phyloP scores from a whole-genome alignment of 257 asterid genomes.

The Salvia splendens region DNA sequence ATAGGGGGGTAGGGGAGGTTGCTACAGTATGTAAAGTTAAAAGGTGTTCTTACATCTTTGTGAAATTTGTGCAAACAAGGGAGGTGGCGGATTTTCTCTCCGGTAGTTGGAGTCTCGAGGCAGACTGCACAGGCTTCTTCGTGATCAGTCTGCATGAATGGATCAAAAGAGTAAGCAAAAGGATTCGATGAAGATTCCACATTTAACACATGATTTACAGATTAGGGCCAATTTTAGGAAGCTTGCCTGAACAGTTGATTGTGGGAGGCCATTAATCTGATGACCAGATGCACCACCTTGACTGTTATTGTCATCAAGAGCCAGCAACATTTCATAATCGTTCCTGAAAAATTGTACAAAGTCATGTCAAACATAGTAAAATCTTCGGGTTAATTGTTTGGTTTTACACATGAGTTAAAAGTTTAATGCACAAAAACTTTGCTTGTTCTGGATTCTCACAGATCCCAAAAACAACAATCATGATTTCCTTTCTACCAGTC shows the following conservation, averaged over 20 bases:
- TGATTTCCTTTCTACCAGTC: too few relatives aligned
- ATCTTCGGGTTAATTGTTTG: neutral
- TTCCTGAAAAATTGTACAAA: slow-evolving; percentile 45
- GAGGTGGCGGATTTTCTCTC: slow-evolving; percentile 83
- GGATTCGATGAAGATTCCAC: neutral
- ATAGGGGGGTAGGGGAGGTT: neutral
- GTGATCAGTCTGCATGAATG: slow-evolving; percentile 58
- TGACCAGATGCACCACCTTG: slow-evolving; percentile 67
- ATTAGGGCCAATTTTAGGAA: slow-evolving; percentile 7
- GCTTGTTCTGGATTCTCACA: too few relatives aligned
- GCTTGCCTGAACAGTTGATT: slow-evolving; percentile 79
- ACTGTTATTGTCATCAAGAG: slow-evolving; percentile 85
- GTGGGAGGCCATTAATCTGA: slow-evolving; percentile 79
- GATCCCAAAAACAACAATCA: too few relatives aligned
- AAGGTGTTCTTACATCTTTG: slow-evolving; percentile 66
- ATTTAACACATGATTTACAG: slow-evolving; percentile 9
- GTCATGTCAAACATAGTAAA: slow-evolving; percentile 10
- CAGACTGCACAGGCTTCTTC: slow-evolving; percentile 85
- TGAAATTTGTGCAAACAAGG: slow-evolving; percentile 97
- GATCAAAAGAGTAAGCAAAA: slow-evolving; percentile 19
- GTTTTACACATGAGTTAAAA: too few relatives aligned
- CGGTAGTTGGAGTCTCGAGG: slow-evolving; percentile 76
- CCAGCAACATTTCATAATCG: slow-evolving; percentile 88
- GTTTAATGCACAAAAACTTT: too few relatives aligned
- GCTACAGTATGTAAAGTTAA: neutral